Base-by-base conservation (phyloP, 2,329 filamentous ascomycete species). In the Cadophora malorum region DNA sequence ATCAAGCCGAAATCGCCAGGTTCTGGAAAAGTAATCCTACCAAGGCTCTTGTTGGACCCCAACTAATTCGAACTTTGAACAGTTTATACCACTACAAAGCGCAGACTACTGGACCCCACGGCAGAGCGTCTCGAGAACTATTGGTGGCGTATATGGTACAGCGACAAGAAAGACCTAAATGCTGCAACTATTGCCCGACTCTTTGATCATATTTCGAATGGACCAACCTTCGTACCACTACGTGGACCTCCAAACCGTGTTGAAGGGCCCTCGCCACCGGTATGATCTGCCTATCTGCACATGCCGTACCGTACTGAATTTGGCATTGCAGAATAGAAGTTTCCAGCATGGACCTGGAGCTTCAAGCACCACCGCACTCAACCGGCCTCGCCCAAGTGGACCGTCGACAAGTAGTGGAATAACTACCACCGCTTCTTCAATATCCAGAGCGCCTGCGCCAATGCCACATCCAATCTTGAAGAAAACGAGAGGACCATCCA, bases 121-220 rank as follows among this genome's bases (percentile, higher is more conserved):
- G 86, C 87, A 33, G 84, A 84, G 67, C 85, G 88, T 21, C 79
- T 89, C 23, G 87, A 90, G 74, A 87, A 89, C 73, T 88, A 89
- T 72, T 90, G 87, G 87, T 89, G 86, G 84, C 87, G 89, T 74
- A 85, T 90, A 64, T 86, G 86, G 83, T 86, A 87, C 41, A 89
- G 88, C 68, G 69, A 70, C 61, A 67, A 67, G 52, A 72, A 84
- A 41, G 76, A 81, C 64, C 79, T 89, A 59, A 84, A 85, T 58
- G 87, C 85, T 49, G 80, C 79, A 41, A 81, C 82, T 14, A 79
- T 90, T 56, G 86, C 88, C 66, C 82, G 78, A 69, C 78, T 89
- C 5, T 90, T 86, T 72, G 80, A 85, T 73, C 80, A 87, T 38
- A 88, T 90, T 56, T 88, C 87, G 0, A 80, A 82, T 56, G 87